Conservation (phyloP, 2,329 filamentous ascomycete species). For the Claviceps sp. region DNA sequence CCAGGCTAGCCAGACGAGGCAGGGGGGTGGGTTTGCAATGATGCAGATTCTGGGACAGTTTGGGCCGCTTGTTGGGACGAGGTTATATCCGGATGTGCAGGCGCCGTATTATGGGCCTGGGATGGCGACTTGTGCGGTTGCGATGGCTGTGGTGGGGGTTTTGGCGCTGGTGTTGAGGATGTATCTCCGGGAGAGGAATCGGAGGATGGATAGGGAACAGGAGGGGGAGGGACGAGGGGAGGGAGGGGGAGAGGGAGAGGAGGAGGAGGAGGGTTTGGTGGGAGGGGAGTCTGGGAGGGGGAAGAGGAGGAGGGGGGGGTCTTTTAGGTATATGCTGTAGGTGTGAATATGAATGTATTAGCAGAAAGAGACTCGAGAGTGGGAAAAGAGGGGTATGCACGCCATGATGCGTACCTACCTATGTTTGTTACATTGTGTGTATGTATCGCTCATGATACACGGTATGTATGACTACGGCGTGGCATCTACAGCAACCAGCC, state of each 20-base stretch:
- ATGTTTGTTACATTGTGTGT: too few species aligned
- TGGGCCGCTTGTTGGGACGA: conserved; percentile 57
- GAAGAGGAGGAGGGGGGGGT: conserved; percentile 11
- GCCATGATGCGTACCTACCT: background rate
- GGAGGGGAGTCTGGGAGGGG: conserved; percentile 8
- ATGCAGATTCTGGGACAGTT: conserved; percentile 73
- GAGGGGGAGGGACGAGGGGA: background rate
- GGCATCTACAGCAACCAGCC: too few species aligned
- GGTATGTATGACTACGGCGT: too few species aligned
- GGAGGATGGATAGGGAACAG: conserved; percentile 22
- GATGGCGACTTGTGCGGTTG: conserved; percentile 48
- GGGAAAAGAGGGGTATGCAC: too few species aligned
- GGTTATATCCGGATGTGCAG: conserved; percentile 48
- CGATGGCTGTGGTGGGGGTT: conserved; percentile 47
- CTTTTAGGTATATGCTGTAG: conserved; percentile 35
- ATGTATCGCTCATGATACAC: too few species aligned
- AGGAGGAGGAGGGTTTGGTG: conserved; percentile 27
- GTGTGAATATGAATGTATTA: too few species aligned
- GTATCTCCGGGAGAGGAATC: conserved; percentile 40
- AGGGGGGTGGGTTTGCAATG: conserved; percentile 65
- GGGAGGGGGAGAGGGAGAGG: conserved; percentile 14
- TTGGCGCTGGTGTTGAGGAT: conserved; percentile 40
- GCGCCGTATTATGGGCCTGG: conserved; percentile 49
- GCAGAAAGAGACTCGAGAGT: too few species aligned
- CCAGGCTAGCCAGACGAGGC: conserved; percentile 53